A percentile compares a stretch with the other conserved stretches of the same genome.
Evolutionary conservation across 2,329 filamentous ascomycete genomes (phyloP).

Genomic region (Fulvia fulva): DNA sequence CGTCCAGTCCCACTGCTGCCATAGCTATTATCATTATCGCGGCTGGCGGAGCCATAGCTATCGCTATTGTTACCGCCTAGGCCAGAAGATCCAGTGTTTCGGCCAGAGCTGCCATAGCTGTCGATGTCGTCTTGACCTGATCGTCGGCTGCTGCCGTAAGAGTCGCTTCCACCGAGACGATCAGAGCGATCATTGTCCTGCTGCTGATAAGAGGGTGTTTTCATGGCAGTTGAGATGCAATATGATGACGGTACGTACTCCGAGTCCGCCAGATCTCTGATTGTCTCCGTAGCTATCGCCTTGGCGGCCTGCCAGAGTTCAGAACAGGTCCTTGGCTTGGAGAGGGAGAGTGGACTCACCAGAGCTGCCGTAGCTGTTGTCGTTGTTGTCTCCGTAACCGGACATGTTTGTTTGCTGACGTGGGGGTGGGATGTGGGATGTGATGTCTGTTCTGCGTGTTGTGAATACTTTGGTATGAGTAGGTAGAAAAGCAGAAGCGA

Average conservation of each 20-base stretch:
- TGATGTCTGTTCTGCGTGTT: too few relatives aligned
- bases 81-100: conserved; percentile 8
- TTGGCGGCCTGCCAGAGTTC: conserved; percentile 3
- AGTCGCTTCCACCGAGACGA: not conserved
- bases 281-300: conserved; percentile 1
- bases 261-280: conserved; percentile 5
- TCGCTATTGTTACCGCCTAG: conserved; percentile 1
- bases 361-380: conserved; percentile 6
- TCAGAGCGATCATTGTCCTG: not conserved
- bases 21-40: conserved; percentile 3
- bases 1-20: conserved; percentile 11
- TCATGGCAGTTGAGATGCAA: not conserved
- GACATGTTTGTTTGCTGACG: not conserved
- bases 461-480: too few relatives aligned
- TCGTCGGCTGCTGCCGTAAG: not conserved
- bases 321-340: not conserved
- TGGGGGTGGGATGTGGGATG: not conserved
- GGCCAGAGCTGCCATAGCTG: conserved; percentile 8
- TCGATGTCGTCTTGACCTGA: conserved; percentile 6
- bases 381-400: conserved; percentile 9
- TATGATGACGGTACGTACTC: conserved; percentile 6
- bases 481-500: not conserved
- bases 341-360: not conserved
- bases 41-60: conserved; percentile 6
- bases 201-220: not conserved